phyloP scores from a whole-genome alignment of 331 rosid species.

The Spiraea crenata region DNA sequence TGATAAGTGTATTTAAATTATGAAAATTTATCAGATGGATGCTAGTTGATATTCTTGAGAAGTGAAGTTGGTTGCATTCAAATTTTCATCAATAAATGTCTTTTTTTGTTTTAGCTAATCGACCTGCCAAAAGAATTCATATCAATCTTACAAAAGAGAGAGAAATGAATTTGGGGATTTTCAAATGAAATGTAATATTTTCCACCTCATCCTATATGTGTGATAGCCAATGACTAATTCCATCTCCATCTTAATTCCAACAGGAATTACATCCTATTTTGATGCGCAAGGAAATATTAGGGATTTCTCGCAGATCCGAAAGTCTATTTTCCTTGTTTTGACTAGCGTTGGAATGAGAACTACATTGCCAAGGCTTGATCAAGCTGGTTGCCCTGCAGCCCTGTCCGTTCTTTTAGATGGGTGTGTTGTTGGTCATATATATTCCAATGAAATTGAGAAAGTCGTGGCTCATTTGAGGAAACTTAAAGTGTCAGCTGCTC shows the following conservation, averaged over 20 bases:
- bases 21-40: background rate
- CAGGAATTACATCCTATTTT: slow-evolving; percentile 82
- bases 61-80: background rate
- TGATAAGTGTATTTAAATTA: background rate
- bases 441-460: slow-evolving; percentile 73
- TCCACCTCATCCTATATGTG: background rate
- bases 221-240: slow-evolving; percentile 16
- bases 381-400: slow-evolving; percentile 72
- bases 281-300: slow-evolving; percentile 70
- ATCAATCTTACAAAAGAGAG: no score
- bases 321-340: slow-evolving; percentile 48
- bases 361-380: slow-evolving; percentile 60
- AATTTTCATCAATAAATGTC: background rate
- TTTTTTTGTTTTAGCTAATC: no score
- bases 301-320: slow-evolving; percentile 54
- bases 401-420: slow-evolving; percentile 84
- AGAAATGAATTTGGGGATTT: no score
- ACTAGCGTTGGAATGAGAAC: slow-evolving; percentile 63
- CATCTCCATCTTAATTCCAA: slow-evolving; percentile 24
- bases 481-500: slow-evolving; percentile 62
- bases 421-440: slow-evolving; percentile 66
- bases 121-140: no score
- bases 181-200: no score
- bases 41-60: background rate
- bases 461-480: slow-evolving; percentile 69